phyloP scores from a whole-genome alignment of 176 grass and related monocot species.

The Oropetium thomaeum region DNA sequence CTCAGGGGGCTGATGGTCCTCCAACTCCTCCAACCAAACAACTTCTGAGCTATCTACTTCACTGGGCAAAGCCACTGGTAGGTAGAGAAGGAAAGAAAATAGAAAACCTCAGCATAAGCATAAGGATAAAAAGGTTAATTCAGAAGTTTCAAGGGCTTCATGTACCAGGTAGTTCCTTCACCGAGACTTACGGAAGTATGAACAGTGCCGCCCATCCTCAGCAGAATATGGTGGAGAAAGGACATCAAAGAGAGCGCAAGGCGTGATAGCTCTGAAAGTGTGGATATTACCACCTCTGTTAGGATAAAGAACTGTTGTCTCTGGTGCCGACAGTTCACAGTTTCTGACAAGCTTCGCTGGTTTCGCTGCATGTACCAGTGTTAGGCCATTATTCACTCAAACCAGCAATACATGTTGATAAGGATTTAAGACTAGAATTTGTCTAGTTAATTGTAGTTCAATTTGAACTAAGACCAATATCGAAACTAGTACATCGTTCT shows the following conservation, averaged over 20 bases:
- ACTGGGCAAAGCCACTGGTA: slow-evolving; percentile 47
- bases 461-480: not conserved
- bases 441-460: not conserved
- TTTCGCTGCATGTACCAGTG: slow-evolving; percentile 40
- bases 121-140: not conserved
- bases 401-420: not conserved
- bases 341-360: slow-evolving; percentile 75
- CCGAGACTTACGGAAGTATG: slow-evolving; percentile 69
- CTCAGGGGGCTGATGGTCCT: slow-evolving; percentile 77
- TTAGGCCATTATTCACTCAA: not conserved
- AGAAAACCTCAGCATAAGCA: not conserved
- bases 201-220: slow-evolving; percentile 76
- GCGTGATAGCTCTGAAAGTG: slow-evolving; percentile 89
- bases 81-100: not conserved
- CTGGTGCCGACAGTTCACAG: slow-evolving; percentile 75
- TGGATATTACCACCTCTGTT: slow-evolving; percentile 88
- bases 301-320: slow-evolving; percentile 86
- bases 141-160: slow-evolving; percentile 12
- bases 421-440: not conserved
- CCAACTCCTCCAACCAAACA: slow-evolving; percentile 82
- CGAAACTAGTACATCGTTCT: not conserved
- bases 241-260: slow-evolving; percentile 94
- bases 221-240: slow-evolving; percentile 88
- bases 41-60: slow-evolving; percentile 65
- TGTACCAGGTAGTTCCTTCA: slow-evolving; percentile 52